Evolutionary conservation across 495 filamentous ascomycete genomes (phyloP), one percentile per base, ranked within the genome.

Genomic region (Podospora bellae-mahoneyi): DNA sequence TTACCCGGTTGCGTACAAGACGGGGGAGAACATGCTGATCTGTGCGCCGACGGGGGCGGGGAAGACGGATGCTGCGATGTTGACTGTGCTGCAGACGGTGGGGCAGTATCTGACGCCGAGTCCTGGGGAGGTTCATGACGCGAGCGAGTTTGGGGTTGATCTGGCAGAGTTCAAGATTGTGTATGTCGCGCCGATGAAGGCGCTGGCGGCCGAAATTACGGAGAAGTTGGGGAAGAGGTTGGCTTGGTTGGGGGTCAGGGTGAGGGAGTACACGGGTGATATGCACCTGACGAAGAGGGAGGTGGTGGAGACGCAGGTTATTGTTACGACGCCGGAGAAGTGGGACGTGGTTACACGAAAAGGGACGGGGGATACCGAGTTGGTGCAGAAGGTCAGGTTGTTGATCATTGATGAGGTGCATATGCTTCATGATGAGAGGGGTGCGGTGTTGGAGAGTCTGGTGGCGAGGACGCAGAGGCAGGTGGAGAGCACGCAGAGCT

Each of bases 321-420:
- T 99, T 69, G 96, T 99, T 18, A 99, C 95, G 0, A 99, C 95
- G 10, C 95, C 95, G 62, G 95, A 99, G 77, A 99, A 99, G 82
- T 99, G 95, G 95, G 95, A 99, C 79, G 94, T 98, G 15, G 91
- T 98, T 39, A 99, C 95, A 10, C 85, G 95, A 57, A 99, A 98
- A 78, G 94, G 95, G 60, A 97, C 92, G 1, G 95, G 95, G 3
- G 95, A 99, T 75, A 98, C 96, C 5, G 96, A 97, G 75, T 85
- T 99, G 13, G 95, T 98, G 3, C 95, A 98, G 73, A 99, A 99
- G 73, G 95, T 99, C 13, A 87, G 95, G 19, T 81, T 99, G 32
- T 85, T 99, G 62, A 98, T 99, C 70, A 97, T 99, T 74, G 95
- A 99, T 78, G 95, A 99, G 79, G 95, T 99, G 2, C 95, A 99